These are phyloP conservation scores for Pachyrhizus erosus DNA, from an alignment of 306 rosid species.

Conservation along the genomic window DNA sequence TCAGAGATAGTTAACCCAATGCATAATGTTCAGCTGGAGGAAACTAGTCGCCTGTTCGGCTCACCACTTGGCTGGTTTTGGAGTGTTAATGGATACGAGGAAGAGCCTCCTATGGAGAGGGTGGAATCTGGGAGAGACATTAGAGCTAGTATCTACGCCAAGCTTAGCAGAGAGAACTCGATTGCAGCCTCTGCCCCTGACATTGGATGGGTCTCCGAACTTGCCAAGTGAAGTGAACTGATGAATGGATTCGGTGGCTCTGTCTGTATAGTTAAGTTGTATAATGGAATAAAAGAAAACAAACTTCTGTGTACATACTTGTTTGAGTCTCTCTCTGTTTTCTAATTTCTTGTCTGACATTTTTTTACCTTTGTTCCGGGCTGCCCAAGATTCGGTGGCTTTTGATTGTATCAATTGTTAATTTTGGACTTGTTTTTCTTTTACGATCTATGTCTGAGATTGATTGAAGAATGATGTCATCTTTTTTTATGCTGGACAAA, in stretches of 20 bases:
- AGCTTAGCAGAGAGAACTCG: constrained; percentile 69
- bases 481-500: background rate
- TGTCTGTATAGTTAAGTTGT: background rate
- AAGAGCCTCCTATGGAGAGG: constrained; percentile 81
- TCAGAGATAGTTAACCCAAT: constrained; percentile 54
- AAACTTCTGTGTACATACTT: constrained; percentile 40
- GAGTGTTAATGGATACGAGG: constrained; percentile 41
- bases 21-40: constrained; percentile 50
- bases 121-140: constrained; percentile 81
- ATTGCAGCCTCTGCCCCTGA: constrained; percentile 53
- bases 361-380: background rate
- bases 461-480: background rate
- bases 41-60: constrained; percentile 44
- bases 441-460: background rate
- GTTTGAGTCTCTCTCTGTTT: background rate
- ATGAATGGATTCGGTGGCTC: constrained; percentile 32
- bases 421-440: background rate
- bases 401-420: constrained; percentile 35
- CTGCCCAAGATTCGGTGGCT: constrained; percentile 40
- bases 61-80: constrained; percentile 47
- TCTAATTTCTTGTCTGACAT: constrained; percentile 22
- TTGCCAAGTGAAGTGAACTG: constrained; percentile 54
- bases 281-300: constrained; percentile 16
- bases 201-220: constrained; percentile 74
- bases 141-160: constrained; percentile 73